Evolutionary conservation across 1,139 yeast species (phyloP).

Genomic region (Nakaseomyces bracarensis): DNA sequence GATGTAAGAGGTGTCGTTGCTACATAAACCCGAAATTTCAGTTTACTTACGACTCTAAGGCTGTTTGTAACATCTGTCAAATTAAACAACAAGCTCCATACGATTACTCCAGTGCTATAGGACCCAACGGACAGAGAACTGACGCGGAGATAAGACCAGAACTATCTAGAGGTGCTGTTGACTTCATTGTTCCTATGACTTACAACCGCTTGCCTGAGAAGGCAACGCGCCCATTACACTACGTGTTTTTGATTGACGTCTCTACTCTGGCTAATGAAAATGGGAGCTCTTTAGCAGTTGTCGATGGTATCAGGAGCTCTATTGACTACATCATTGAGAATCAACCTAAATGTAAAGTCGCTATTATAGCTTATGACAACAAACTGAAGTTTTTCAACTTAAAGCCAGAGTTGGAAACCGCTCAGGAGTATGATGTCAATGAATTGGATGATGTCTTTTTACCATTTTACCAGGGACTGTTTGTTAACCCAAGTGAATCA

Average conservation of each 20-base stretch:
- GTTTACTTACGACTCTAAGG: slow-evolving; percentile 53
- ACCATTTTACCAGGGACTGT: slow-evolving; percentile 71
- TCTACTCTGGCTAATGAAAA: slow-evolving; percentile 56
- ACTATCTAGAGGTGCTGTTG: slow-evolving; percentile 76
- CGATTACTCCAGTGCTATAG: slow-evolving; percentile 60
- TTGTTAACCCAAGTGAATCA: slow-evolving; percentile 69
- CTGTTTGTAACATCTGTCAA: slow-evolving; percentile 82
- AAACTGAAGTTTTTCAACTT: slow-evolving; percentile 69
- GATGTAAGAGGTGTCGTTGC: slow-evolving; percentile 87
- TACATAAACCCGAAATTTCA: slow-evolving; percentile 81
- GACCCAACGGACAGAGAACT: slow-evolving; percentile 48
- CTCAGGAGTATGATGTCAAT: slow-evolving; percentile 59
- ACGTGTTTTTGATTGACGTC: slow-evolving; percentile 73
- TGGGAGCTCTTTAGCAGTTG: slow-evolving; percentile 46
- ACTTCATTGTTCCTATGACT: slow-evolving; percentile 64
- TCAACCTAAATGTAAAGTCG: slow-evolving; percentile 43
- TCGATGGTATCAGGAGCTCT: slow-evolving; percentile 60
- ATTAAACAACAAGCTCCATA: slow-evolving; percentile 64
- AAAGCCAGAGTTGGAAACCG: slow-evolving; percentile 43
- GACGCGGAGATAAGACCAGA: slow-evolving; percentile 69
- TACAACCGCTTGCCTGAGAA: slow-evolving; percentile 47
- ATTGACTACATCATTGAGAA: slow-evolving; percentile 30
- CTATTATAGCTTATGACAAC: slow-evolving; percentile 72
- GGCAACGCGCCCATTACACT: slow-evolving; percentile 48
- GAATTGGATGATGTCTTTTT: slow-evolving; percentile 77